Evolutionary conservation across 768 basidiomycete species (phyloP).

Genomic region (Pisolithus marmoratus): DNA sequence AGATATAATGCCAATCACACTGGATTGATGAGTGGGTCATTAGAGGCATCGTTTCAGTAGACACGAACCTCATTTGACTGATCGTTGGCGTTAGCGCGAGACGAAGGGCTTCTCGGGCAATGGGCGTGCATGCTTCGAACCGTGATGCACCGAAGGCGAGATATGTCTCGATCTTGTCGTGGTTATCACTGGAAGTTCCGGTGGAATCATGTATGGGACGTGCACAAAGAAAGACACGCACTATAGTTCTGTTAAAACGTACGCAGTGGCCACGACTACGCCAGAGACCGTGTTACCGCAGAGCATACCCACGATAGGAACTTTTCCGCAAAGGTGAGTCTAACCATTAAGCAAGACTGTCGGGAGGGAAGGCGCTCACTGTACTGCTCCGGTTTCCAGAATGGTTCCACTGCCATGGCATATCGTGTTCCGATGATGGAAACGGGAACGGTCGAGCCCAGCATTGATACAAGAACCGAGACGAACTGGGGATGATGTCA

Average conservation of each 20-base stretch:
- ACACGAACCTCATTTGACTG: constrained; percentile 73
- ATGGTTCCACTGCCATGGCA: constrained; percentile 71
- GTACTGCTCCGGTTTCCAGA: constrained; percentile 82
- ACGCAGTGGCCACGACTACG: constrained; percentile 64
- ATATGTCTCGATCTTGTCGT: constrained; percentile 81
- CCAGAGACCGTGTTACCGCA: constrained; percentile 75
- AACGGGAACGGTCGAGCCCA: constrained; percentile 73
- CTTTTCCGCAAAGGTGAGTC: constrained; percentile 31
- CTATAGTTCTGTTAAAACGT: constrained; percentile 73
- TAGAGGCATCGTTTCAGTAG: background rate
- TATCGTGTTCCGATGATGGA: constrained; percentile 70
- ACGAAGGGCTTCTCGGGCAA: constrained; percentile 73
- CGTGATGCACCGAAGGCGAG: constrained; percentile 83
- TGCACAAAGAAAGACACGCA: constrained; percentile 28
- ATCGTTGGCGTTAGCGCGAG: constrained; percentile 76
- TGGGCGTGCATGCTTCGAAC: constrained; percentile 76
- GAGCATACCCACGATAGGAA: constrained; percentile 83
- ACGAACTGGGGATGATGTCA: constrained; percentile 41
- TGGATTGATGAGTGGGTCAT: constrained; percentile 17
- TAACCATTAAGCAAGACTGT: background rate
- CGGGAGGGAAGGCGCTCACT: constrained; percentile 37
- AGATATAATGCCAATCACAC: constrained; percentile 71
- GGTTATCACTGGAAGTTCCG: constrained; percentile 53
- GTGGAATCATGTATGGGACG: background rate
- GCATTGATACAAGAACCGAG: constrained; percentile 59